A percentile compares a stretch with the other conserved stretches of the same genome.
phyloP scores from a whole-genome alignment of 164 flowering plant genomes.

The Dillenia turbinata region DNA sequence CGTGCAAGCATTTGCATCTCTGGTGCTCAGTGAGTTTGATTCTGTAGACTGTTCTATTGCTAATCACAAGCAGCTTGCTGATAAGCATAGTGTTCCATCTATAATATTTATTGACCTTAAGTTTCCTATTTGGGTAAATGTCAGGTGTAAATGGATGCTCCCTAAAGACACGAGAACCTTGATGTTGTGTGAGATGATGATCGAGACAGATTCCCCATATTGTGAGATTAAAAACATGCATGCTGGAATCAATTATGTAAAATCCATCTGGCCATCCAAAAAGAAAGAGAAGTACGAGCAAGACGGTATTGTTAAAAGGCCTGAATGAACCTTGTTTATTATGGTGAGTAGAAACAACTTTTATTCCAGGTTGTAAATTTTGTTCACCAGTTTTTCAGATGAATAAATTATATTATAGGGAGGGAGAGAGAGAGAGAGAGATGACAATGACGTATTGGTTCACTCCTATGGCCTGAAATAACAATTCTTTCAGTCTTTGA shows the following conservation, averaged over 20 bases:
- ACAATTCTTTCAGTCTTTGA: too few species aligned
- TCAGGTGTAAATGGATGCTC: constrained; percentile 98
- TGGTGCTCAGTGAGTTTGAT: too few species aligned
- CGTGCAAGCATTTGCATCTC: too few species aligned
- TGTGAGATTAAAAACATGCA: constrained; percentile 94
- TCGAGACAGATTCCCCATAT: constrained; percentile 98
- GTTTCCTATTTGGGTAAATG: too few species aligned
- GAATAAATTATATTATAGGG: neutral
- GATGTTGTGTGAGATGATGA: constrained; percentile 88
- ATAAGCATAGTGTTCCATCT: too few species aligned
- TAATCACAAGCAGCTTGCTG: too few species aligned
- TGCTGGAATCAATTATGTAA: constrained; percentile 81
- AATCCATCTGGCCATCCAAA: constrained; percentile 83
- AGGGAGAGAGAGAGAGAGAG: too few species aligned
- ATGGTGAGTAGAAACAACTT: constrained; percentile 42
- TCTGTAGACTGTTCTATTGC: too few species aligned
- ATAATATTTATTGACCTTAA: too few species aligned
- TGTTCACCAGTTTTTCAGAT: neutral
- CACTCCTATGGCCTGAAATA: too few species aligned
- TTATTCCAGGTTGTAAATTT: neutral
- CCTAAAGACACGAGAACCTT: constrained; percentile 76
- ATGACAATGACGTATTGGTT: too few species aligned
- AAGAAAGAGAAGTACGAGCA: constrained; percentile 92
- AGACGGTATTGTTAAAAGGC: constrained; percentile 73
- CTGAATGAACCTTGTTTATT: constrained; percentile 96